Base-by-base conservation (phyloP, 306 rosid species). In the Lathyrus aphaca region DNA sequence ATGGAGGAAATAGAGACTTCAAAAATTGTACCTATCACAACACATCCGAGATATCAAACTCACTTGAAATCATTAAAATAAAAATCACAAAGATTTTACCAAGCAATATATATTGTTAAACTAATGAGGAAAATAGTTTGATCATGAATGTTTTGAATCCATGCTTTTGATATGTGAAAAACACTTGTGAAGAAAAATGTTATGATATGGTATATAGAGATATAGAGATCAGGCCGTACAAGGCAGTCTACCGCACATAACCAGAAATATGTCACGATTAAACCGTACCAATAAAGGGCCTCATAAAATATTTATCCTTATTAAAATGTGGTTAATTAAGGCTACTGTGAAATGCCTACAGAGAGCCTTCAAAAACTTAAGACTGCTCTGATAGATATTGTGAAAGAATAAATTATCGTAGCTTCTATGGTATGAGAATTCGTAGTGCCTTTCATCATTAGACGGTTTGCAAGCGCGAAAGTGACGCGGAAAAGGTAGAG, bases 1-100 rank as follows among this genome's bases (percentile, higher is more conserved):
- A 80, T 62, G 98, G 92, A 77, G 98, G 96, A 78, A 94, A 94
- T 68, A 94, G 30, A 29, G 97, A 82, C 69, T 65, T 80, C 77
- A 94, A 77, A 66, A 88, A 56, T 60, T 95, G 86, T 38, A 88
- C 93, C 96, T 93, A 81, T 63, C 54, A 69, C 54, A 30, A 40
- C 46, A 42, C 58, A 67, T 59, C 35, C 72, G 3, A 10, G 53
- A 49, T 10, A 56, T 35, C 39, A 7, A 35, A 35, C 8, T 35
- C 39, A 7, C 10, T 35, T 6, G 39, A 35, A 35, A 35, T 35
- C 10, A 35, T 35, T 7, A 35, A 35, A 32, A 7, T 35, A 35
- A 7, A 35, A 35, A 35, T 35, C 10, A 35, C 10, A 30, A 30
- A 35, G 39, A 35, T 35, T 35, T 35, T 35, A 35, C 9, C 10